Evolutionary conservation across 768 basidiomycete species (phyloP).

Genomic region (Leccinellum luteum): DNA sequence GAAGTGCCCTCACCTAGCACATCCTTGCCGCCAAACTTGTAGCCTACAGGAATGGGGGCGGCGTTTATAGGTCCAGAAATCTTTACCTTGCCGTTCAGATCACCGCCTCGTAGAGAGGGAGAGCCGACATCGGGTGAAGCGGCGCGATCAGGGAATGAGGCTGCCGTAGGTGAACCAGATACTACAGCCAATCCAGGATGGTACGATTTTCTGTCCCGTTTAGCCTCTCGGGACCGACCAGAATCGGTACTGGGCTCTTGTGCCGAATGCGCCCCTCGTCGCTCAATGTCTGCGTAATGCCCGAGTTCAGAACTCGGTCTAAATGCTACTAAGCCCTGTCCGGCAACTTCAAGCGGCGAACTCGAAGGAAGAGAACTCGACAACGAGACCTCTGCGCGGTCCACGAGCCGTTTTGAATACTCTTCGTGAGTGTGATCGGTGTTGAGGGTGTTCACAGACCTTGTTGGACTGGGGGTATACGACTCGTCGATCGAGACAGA

Average conservation of each 20-base stretch:
- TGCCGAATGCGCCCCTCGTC: slow-evolving; percentile 28
- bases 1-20: slow-evolving; percentile 40
- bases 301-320: slow-evolving; percentile 82
- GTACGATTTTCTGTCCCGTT: slow-evolving; percentile 60
- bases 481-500: slow-evolving; percentile 23
- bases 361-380: slow-evolving; percentile 57
- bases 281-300: slow-evolving; percentile 68
- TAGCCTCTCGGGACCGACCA: slow-evolving; percentile 46
- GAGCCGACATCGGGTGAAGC: slow-evolving; percentile 50
- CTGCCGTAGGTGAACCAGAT: slow-evolving; percentile 43
- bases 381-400: slow-evolving; percentile 56
- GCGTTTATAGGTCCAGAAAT: slow-evolving; percentile 89
- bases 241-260: slow-evolving; percentile 52
- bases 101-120: slow-evolving; percentile 50
- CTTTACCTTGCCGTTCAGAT: slow-evolving; percentile 65
- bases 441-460: slow-evolving; percentile 46
- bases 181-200: slow-evolving; percentile 55
- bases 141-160: slow-evolving; percentile 35
- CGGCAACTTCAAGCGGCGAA: slow-evolving; percentile 41
- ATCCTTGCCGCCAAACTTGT: slow-evolving; percentile 87
- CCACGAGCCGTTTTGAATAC: slow-evolving; percentile 39
- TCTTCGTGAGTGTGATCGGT: slow-evolving; percentile 29
- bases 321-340: slow-evolving; percentile 30
- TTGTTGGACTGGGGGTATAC: slow-evolving; percentile 53
- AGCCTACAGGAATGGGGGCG: slow-evolving; percentile 80